Conservation (phyloP, 495 filamentous ascomycete genomes). For the Xylaria castorea region DNA sequence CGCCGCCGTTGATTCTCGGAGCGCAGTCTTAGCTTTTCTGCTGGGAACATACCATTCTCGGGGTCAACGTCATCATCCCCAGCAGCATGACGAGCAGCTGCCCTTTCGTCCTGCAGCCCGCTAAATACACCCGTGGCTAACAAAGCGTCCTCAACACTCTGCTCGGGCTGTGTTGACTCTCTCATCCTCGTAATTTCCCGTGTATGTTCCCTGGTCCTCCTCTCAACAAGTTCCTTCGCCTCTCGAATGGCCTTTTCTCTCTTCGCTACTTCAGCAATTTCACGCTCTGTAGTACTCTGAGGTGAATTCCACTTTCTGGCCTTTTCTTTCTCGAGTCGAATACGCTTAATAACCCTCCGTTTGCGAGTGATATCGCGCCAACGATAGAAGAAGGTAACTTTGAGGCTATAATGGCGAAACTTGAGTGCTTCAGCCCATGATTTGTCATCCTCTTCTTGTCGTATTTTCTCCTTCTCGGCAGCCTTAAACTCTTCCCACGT, state of each 20-base stretch:
- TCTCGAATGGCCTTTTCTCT: conserved; percentile 33
- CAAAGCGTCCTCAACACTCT: conserved; percentile 49
- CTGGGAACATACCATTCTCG: conserved; percentile 4
- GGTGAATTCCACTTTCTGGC: conserved; percentile 37
- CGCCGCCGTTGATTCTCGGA: conserved; percentile 36
- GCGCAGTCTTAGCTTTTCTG: conserved; percentile 31
- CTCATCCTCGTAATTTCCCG: conserved; percentile 29
- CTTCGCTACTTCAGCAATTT: conserved; percentile 35
- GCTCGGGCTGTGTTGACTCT: conserved; percentile 29
- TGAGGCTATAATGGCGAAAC: conserved; percentile 49
- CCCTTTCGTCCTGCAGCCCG: conserved; percentile 46
- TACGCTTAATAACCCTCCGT: conserved; percentile 40
- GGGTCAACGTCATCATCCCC: conserved; percentile 24
- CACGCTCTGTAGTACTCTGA: conserved; percentile 39
- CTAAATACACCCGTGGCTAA: conserved; percentile 51
- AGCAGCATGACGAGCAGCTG: conserved; percentile 41
- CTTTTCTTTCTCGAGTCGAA: conserved; percentile 45
- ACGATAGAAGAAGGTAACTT: conserved; percentile 54
- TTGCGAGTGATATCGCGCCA: conserved; percentile 55
- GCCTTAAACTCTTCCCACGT: conserved; percentile 42
- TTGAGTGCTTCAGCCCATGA: conserved; percentile 47
- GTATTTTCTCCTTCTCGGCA: conserved; percentile 45
- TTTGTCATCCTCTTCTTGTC: conserved; percentile 49
- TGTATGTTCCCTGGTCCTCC: conserved; percentile 26
- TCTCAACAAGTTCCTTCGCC: conserved; percentile 33